Conservation (phyloP, 192 early-diverging fungal species). For the Coemansia sp. region DNA sequence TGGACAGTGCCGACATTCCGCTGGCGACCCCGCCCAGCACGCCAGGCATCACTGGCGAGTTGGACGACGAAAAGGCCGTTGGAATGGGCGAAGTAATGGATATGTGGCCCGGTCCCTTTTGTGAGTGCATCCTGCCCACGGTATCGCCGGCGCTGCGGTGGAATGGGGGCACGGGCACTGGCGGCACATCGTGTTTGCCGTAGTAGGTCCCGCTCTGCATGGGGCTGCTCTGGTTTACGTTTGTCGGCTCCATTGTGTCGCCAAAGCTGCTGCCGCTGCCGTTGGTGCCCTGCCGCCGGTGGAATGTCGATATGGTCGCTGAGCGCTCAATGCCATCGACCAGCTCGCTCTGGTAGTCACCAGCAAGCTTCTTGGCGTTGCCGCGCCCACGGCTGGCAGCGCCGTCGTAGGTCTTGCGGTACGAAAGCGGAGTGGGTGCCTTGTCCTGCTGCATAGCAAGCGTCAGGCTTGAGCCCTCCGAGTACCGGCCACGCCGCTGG, state of each 20-base stretch:
- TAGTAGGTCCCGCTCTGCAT: conserved; percentile 32
- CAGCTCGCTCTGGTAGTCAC: conserved; percentile 41
- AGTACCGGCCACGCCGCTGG: conserved; percentile 42
- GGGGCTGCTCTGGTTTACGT: conserved; percentile 24
- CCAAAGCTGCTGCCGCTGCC: conserved; percentile 36
- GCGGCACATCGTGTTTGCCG: conserved; percentile 21
- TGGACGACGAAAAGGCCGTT: conserved; percentile 33
- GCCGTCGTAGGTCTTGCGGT: conserved; percentile 52
- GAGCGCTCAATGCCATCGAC: conserved; percentile 47
- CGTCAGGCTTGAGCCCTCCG: conserved; percentile 46
- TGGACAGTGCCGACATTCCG: conserved; percentile 23
- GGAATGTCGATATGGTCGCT: conserved; percentile 36
- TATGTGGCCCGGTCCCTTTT: conserved; percentile 26
- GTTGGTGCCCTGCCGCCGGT: conserved; percentile 38
- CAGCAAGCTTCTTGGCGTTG: conserved; percentile 28
- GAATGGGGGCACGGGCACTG: conserved; percentile 37
- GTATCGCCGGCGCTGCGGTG: conserved; percentile 11
- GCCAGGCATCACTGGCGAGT: conserved; percentile 43
- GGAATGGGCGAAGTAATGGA: conserved; percentile 28
- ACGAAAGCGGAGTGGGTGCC: conserved; percentile 12
- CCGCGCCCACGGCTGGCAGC: conserved; percentile 15
- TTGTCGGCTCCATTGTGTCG: conserved; percentile 13
- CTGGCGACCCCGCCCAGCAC: not conserved
- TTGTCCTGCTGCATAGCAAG: conserved; percentile 43
- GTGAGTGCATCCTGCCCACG: not conserved